phyloP scores from a whole-genome alignment of 345 rosid species.

The Excoecaria agallocha region DNA sequence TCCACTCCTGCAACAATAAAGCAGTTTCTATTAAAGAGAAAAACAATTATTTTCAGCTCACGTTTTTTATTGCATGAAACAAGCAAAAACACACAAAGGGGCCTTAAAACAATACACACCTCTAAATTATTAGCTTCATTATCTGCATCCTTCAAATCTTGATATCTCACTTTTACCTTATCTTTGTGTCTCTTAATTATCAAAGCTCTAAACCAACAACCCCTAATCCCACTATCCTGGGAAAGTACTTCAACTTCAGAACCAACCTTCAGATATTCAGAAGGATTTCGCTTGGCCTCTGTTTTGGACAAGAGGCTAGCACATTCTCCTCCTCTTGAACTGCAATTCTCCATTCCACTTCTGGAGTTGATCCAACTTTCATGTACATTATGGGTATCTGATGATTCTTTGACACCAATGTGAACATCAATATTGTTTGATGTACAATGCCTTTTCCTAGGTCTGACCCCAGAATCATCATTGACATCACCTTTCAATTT shows the following conservation, averaged over 20 bases:
- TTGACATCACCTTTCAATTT: slow-evolving; percentile 23
- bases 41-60: neutral
- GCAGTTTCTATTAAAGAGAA: neutral
- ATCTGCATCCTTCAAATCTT: slow-evolving; percentile 58
- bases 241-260: slow-evolving; percentile 67
- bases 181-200: slow-evolving; percentile 56
- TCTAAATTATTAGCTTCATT: slow-evolving; percentile 66
- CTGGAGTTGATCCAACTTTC: slow-evolving; percentile 20
- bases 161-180: slow-evolving; percentile 79
- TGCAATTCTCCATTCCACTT: slow-evolving; percentile 13
- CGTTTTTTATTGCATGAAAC: neutral
- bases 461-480: slow-evolving; percentile 35
- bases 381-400: slow-evolving; percentile 12
- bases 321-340: slow-evolving; percentile 22
- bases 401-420: slow-evolving; percentile 20
- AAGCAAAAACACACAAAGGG: neutral
- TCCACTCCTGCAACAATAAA: slow-evolving; percentile 65
- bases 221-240: slow-evolving; percentile 82
- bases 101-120: slow-evolving; percentile 30
- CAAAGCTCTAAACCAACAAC: slow-evolving; percentile 78
- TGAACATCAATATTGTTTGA: slow-evolving; percentile 29
- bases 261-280: slow-evolving; percentile 45
- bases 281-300: slow-evolving; percentile 20
- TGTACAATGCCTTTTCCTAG: slow-evolving; percentile 45
- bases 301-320: slow-evolving; percentile 12